phyloP scores from a whole-genome alignment of 2,329 filamentous ascomycete species.

The Colletotrichum eremochloae region DNA sequence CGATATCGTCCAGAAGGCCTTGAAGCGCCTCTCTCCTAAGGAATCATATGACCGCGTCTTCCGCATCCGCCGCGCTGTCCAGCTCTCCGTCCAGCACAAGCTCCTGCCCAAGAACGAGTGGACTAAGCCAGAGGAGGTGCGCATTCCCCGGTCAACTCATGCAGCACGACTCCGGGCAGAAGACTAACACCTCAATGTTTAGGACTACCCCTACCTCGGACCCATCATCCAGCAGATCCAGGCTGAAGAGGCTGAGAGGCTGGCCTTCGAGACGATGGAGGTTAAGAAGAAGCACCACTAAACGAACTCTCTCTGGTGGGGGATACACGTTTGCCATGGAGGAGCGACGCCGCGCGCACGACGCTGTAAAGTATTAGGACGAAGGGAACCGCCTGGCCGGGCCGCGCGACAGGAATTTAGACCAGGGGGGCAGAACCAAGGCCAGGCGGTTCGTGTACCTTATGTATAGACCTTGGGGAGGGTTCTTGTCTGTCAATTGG shows the following conservation, averaged over 20 bases:
- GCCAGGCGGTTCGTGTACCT: constrained; percentile 41
- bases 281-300: constrained; percentile 62
- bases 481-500: constrained; percentile 41
- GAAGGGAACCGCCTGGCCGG: constrained; percentile 36
- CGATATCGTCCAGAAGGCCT: constrained; percentile 85
- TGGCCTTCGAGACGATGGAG: constrained; percentile 64
- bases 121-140: constrained; percentile 69
- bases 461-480: constrained; percentile 44
- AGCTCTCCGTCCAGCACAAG: constrained; percentile 76
- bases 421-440: constrained; percentile 26
- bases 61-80: constrained; percentile 94
- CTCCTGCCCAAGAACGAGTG: constrained; percentile 73
- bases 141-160: constrained; percentile 33
- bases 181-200: constrained; percentile 38
- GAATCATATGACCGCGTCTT: constrained; percentile 97
- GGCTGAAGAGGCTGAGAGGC: constrained; percentile 65
- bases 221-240: constrained; percentile 66
- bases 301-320: constrained; percentile 18
- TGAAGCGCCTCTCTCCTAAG: constrained; percentile 91
- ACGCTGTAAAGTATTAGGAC: constrained; percentile 41
- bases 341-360: constrained; percentile 25
- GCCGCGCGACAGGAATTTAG: constrained; percentile 35
- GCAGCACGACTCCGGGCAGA: background rate
- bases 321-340: constrained; percentile 4
- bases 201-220: constrained; percentile 68